phyloP scores from a whole-genome alignment of 805 yeast species.

The Starmera dryadoides region DNA sequence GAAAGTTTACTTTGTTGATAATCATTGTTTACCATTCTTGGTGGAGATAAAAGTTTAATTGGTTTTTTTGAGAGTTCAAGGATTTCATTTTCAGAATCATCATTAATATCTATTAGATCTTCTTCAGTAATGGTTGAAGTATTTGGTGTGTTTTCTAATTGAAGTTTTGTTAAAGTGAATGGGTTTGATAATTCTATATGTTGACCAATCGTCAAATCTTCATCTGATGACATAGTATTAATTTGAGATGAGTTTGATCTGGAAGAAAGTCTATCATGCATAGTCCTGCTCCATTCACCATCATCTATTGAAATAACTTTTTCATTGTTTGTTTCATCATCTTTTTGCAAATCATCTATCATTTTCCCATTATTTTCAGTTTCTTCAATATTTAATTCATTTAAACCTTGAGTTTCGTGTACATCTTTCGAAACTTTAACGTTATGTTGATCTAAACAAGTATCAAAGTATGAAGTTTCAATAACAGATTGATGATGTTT shows the following conservation, averaged over 20 bases:
- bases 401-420: no score
- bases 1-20: neutral
- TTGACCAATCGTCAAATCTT: constrained; percentile 6
- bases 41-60: neutral
- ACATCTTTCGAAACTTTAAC: no score
- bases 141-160: neutral
- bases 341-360: no score
- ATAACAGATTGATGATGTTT: neutral
- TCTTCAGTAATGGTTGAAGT: neutral
- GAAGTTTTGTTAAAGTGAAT: constrained; percentile 11
- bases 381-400: no score
- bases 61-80: neutral
- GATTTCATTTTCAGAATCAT: neutral
- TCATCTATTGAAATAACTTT: neutral
- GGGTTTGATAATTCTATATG: constrained; percentile 17
- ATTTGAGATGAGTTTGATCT: neutral
- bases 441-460: no score
- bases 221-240: constrained; percentile 1
- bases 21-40: neutral
- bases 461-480: no score
- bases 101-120: no score
- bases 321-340: no score
- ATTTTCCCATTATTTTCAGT: no score
- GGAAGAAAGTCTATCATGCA: constrained; percentile 5
- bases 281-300: constrained; percentile 6